Conservation (phyloP, 306 rosid species). For the Lupinus albus region DNA sequence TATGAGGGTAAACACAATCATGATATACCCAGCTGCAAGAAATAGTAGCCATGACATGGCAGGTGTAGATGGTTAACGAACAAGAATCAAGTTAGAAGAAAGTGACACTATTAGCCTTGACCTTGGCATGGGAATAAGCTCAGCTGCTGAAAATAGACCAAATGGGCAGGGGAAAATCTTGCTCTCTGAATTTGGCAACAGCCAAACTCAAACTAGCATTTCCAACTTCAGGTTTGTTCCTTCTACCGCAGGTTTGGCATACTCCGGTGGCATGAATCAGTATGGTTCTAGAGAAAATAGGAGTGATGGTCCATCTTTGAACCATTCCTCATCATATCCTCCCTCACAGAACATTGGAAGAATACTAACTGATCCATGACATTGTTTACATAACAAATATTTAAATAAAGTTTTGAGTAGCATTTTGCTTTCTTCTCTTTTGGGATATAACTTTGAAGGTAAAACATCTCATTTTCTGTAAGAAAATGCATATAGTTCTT, state of each 20-base stretch:
- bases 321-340: constrained; percentile 68
- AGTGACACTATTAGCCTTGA: constrained; percentile 82
- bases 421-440: constrained; percentile 36
- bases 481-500: constrained; percentile 45
- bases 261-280: constrained; percentile 62
- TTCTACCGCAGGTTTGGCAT: constrained; percentile 51
- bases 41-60: constrained; percentile 77
- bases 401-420: constrained; percentile 47
- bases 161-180: constrained; percentile 53
- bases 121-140: constrained; percentile 84
- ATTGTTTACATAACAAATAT: constrained; percentile 33
- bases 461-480: constrained; percentile 48
- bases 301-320: constrained; percentile 58
- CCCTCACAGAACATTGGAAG: constrained; percentile 82
- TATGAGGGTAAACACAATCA: constrained; percentile 97
- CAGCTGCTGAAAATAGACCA: constrained; percentile 60
- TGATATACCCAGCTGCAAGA: constrained; percentile 91
- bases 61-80: constrained; percentile 41
- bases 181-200: constrained; percentile 51
- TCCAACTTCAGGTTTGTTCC: constrained; percentile 66
- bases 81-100: constrained; percentile 70
- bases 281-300: constrained; percentile 76
- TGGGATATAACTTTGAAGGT: constrained; percentile 41
- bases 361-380: constrained; percentile 81
- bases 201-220: constrained; percentile 54